These are phyloP conservation scores for Calonectria pteridis DNA, from an alignment of 2,329 filamentous ascomycete genomes.

Conservation along the genomic window DNA sequence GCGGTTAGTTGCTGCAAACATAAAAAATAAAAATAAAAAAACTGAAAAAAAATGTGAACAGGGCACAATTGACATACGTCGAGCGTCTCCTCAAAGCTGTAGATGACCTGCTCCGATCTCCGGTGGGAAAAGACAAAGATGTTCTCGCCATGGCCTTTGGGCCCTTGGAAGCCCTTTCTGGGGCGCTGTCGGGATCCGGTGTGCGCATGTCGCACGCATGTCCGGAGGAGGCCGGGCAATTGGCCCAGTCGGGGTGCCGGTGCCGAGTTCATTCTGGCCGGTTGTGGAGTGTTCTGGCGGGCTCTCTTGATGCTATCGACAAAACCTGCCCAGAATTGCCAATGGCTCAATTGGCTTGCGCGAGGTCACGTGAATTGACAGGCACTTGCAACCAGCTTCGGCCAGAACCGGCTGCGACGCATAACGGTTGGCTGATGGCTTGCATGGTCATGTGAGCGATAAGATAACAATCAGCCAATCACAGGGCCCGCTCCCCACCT, in stretches of 20 bases:
- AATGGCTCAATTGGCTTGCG: slow-evolving; percentile 24
- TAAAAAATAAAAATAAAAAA: too few species aligned
- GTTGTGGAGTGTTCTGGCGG: slow-evolving; percentile 38
- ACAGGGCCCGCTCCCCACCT: slow-evolving; percentile 39
- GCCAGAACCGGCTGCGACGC: slow-evolving; percentile 3
- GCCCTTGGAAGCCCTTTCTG: slow-evolving; percentile 42
- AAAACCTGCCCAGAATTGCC: slow-evolving; percentile 40
- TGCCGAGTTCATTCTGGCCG: slow-evolving; percentile 54
- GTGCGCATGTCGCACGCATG: slow-evolving; percentile 56
- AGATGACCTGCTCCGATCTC: slow-evolving; percentile 63
- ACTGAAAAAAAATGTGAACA: background rate
- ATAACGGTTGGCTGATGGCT: slow-evolving; percentile 6
- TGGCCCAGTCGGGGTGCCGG: slow-evolving; percentile 52
- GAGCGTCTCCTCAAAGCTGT: slow-evolving; percentile 61
- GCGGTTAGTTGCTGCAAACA: background rate
- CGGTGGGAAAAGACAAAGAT: slow-evolving; percentile 69
- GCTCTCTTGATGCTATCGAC: slow-evolving; percentile 31
- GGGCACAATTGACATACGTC: slow-evolving; percentile 53
- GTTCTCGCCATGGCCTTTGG: slow-evolving; percentile 65
- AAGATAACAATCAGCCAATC: slow-evolving; percentile 41
- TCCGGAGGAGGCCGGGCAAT: slow-evolving; percentile 57
- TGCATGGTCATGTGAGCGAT: slow-evolving; percentile 43
- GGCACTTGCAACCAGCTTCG: background rate
- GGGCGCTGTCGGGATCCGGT: slow-evolving; percentile 38
- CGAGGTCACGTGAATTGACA: slow-evolving; percentile 41